Base-by-base conservation (phyloP, 176 grass and related monocot genomes). In the Musa itinerans region DNA sequence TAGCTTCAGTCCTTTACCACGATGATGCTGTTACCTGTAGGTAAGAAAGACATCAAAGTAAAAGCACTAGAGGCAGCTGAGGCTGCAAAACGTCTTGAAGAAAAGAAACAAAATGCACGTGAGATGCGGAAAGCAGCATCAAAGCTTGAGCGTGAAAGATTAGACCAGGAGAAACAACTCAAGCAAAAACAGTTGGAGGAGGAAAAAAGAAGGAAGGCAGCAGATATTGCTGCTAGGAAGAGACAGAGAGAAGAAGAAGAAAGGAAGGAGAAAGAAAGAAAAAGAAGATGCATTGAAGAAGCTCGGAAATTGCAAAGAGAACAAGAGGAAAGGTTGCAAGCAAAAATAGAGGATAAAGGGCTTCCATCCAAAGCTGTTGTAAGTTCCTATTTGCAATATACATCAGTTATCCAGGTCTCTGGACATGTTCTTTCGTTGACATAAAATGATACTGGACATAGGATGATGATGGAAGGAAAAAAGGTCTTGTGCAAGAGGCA, bases 21-120 rank as follows among this genome's bases (percentile, higher is more conserved):
- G 16, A 70, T 70, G 34, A 2, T 70, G 3, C 26, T 74, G 52
- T 7, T 81, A 21, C 76, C 81, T 84, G 81, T 65, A 94, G 95
- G 79, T 79, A 94, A 92, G 86, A 94, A 89, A 74, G 95, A 94
- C 69, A 85, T 94, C 67, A 94, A 79, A 89, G 89, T 99, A 65
- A 92, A 92, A 74, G 88, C 95, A 53, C 75, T 99, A 79, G 89
- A 99, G 81, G 88, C 83, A 80, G 95, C 95, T 43, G 95, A 99
- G 76, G 86, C 95, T 58, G 91, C 85, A 67, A 99, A 94, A 76
- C 86, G 76, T 71, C 78, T 99, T 58, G 84, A 94, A 83, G 72
- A 74, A 56, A 55, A 91, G 80, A 93, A 87, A 81, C 84, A 87
- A 76, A 99, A 72, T 71, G 90, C 91, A 68, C 90, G 86, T 65